Evolutionary conservation across 2,329 filamentous ascomycete genomes (phyloP).

Genomic region (Neofusicoccum ribis): DNA sequence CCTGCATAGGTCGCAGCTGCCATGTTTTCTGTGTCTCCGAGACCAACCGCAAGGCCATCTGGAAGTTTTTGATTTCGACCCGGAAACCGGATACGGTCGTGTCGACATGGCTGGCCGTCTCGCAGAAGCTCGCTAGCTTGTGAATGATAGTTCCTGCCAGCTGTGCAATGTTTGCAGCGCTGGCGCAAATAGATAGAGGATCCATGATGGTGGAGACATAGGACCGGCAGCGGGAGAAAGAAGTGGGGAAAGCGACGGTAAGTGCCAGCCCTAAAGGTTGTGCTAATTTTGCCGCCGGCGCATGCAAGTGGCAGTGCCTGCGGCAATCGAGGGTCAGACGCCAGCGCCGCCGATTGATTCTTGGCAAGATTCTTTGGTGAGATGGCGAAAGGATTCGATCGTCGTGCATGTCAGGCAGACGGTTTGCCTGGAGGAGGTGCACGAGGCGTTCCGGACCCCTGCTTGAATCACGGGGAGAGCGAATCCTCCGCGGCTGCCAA

Average conservation of each 20-base stretch:
- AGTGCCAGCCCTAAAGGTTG: neutral
- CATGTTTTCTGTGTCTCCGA: neutral
- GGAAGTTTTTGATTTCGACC: constrained; percentile 11
- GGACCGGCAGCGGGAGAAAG: neutral
- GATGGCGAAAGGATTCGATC: neutral
- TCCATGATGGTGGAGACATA: constrained; percentile 17
- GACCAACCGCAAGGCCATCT: neutral
- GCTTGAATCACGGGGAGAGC: neutral
- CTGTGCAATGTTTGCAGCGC: constrained; percentile 16
- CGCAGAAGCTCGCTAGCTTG: constrained; percentile 8
- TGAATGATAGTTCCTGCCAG: constrained; percentile 15
- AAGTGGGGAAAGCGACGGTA: neutral
- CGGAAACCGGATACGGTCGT: constrained; percentile 5
- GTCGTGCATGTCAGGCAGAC: neutral
- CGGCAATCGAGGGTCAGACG: neutral
- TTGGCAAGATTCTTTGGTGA: neutral
- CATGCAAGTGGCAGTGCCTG: constrained; percentile 10
- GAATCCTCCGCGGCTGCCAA: neutral
- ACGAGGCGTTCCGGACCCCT: neutral
- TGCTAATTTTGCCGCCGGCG: neutral
- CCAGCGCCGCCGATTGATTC: neutral
- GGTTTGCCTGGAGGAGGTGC: neutral
- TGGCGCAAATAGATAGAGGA: constrained; percentile 19
- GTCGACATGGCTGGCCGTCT: constrained; percentile 14
- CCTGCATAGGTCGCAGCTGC: neutral